Evolutionary conservation across 148 eudicot genomes (phyloP), one percentile per base, ranked within the genome.

Genomic region (Vaccinium corymbosum): DNA sequence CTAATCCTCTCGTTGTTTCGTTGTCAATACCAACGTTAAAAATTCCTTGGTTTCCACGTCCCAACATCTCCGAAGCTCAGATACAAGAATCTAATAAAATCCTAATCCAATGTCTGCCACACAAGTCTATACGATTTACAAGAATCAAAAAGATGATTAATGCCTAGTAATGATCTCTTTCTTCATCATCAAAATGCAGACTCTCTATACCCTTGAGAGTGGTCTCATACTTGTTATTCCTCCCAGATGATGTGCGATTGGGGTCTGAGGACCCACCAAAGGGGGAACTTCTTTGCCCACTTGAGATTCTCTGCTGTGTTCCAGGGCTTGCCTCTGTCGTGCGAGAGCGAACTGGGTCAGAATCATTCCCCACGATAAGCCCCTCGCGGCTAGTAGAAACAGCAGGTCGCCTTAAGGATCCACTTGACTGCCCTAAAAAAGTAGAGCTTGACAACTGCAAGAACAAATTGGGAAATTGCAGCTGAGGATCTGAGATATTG

Each of bases 121-220:
- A 71, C 81, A 70, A 59, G 81, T 48, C 62, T 29, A 9, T 70
- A 84, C 56, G 84, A 85, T 85, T 84, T 77, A 84, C 88, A 90
- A 53, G 82, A 68, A 78, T 55, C 48, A 15, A 57, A 38, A 50
- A 49, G 71, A 17, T 17, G 13, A 68, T 50, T 27, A 16, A 6
- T 42, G 27, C 50, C 82, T 87, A 89, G 51, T 85, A 85, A 66
- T 87, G 90, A 84, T 83, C 91, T 89, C 88, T 89, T 80, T 90
- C 87, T 80, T 91, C 92, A 52, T 94, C 93, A 77, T 93, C 98
- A 79, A 94, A 93, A 81, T 87, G 89, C 88, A 96, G 90, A 80
- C 86, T 48, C 85, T 94, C 93, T 13, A 96, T 92, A 22, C 97
- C 98, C 85, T 90, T 94, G 82, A 94, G 91, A 13, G 98, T 85